Percentiles rank a stretch among this genome's conserved stretches.
Evolutionary conservation across 169 alveolate genomes (phyloP).

Genomic region (Plasmodium knowlesi): DNA sequence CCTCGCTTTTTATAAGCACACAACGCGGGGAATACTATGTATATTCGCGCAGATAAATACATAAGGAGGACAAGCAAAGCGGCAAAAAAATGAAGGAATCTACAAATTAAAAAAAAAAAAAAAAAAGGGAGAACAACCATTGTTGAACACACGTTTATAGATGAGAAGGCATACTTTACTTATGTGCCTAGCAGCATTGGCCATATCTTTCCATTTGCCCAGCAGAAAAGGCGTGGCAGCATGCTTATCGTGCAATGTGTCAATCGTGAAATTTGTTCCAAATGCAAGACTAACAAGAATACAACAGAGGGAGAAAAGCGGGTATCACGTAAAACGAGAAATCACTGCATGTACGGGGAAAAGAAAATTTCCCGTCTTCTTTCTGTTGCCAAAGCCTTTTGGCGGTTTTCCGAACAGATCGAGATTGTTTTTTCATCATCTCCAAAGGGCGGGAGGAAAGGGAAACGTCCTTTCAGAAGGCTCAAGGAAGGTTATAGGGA

Average conservation of each 20-base stretch:
- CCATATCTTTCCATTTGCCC: background rate
- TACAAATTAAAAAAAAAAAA: background rate
- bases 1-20: background rate
- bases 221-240: conserved; percentile 21
- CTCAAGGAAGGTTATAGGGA: background rate
- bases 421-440: background rate
- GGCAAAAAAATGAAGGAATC: background rate
- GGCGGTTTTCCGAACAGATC: background rate
- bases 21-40: background rate
- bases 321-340: background rate
- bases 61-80: background rate
- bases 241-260: conserved; percentile 13
- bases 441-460: background rate
- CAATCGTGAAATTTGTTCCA: conserved; percentile 4
- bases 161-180: conserved; percentile 38
- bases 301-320: background rate
- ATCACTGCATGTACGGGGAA: background rate
- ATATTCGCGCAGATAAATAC: background rate
- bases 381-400: background rate
- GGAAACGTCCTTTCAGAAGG: background rate
- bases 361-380: background rate
- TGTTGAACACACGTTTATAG: background rate
- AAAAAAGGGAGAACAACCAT: background rate
- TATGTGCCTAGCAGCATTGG: background rate
- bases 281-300: conserved; percentile 10